Evolutionary conservation across 305 asterid species (phyloP), one percentile per base, ranked within the genome.

Genomic region (Euphrasia arctica): DNA sequence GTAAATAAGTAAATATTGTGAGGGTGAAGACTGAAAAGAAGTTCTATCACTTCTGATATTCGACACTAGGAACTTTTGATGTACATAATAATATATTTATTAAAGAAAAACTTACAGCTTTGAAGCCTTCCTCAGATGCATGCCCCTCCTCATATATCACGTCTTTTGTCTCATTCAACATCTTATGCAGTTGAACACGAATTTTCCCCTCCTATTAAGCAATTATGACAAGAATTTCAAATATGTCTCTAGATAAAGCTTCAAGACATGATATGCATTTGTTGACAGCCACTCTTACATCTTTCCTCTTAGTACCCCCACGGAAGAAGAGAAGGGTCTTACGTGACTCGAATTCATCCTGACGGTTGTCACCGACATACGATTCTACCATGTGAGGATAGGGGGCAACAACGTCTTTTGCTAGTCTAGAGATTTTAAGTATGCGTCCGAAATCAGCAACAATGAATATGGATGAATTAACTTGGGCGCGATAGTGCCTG

Each of bases 371-470:
- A 51, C 14, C 70, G 29, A 49, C 29, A 65, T 80, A 88, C 9
- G 98, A 71, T 51, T 90, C 87, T 18, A 93, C 80, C 80, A 90
- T 78, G 67, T 93, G 97, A 1, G 79, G 85, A 47, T 93, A 93
- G 6, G 99, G 98, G 41, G 97, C 96, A 54, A 90, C 97, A 13
- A 93, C 80, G 68, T 93, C 99, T 82, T 93, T 93, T 32, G 81
- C 77, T 29, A 93, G 82, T 66, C 84, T 82, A 63, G 96, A 79
- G 65, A 85, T 75, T 74, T 63, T 70, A 69, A 62, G 64, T 56
- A 81, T 82, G 55, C 97, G 96, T 7, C 95, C 99, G 72, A 93
- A 93, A 80, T 93, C 99, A 39, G 99, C 94, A 39, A 93, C 99
- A 14, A 93, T 72, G 69, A 88, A 80, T 78, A 88, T 88, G 49